phyloP scores from a whole-genome alignment of 1,139 yeast species.

The Debaryomycetaceae sp. region DNA sequence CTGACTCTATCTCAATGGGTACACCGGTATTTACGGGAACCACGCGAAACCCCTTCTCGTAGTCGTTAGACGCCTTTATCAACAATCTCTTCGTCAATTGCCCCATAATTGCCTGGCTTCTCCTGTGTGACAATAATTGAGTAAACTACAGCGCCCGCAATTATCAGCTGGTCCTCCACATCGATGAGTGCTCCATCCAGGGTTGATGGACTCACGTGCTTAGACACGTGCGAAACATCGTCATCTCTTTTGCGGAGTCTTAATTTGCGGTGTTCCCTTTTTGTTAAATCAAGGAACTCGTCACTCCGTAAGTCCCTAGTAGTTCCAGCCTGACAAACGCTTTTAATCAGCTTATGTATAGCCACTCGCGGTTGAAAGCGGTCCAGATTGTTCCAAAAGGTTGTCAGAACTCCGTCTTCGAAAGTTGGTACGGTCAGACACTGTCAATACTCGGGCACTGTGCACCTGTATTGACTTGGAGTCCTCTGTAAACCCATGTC shows the following conservation, averaged over 20 bases:
- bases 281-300: not conserved
- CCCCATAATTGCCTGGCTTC: not conserved
- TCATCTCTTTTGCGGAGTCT: not conserved
- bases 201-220: not conserved
- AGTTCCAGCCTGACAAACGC: too few species aligned
- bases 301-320: not conserved
- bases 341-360: too few species aligned
- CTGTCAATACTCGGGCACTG: too few species aligned
- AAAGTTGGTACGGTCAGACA: too few species aligned
- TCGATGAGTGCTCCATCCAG: slow-evolving; percentile 7
- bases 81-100: slow-evolving; percentile 25
- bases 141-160: too few species aligned
- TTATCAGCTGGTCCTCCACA: slow-evolving; percentile 12
- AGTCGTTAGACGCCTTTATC: slow-evolving; percentile 31
- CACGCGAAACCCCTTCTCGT: slow-evolving; percentile 23
- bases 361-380: too few species aligned
- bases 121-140: too few species aligned
- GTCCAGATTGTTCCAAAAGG: too few species aligned
- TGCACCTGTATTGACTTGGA: too few species aligned
- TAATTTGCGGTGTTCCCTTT: not conserved
- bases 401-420: too few species aligned
- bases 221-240: not conserved
- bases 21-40: slow-evolving; percentile 46
- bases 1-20: slow-evolving; percentile 33
- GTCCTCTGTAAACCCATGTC: too few species aligned